Base-by-base conservation (phyloP, 495 filamentous ascomycete species). In the Aspergillus kassunensis region DNA sequence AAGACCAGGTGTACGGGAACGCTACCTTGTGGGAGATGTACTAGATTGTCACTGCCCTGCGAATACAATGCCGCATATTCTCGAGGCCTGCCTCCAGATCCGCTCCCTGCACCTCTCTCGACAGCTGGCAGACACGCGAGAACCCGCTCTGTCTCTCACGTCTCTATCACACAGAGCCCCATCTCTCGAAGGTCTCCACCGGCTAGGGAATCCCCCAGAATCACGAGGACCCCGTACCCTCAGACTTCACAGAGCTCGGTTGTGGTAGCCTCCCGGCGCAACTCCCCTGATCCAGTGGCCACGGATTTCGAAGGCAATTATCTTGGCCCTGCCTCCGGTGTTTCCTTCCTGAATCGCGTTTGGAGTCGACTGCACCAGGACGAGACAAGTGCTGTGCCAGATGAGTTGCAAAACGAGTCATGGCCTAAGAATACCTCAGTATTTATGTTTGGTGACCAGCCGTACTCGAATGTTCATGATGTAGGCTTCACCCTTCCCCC, bases 241-340 rank as follows among this genome's bases (percentile, higher is more conserved):
- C 59, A 53, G 35, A 6, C 44, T 12, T 29, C 37, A 2, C 56
- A 41, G 23, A 29, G 23, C 13, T 48, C 54, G n/a, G n/a, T n/a
- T 6, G 54, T 55, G 25, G 55, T 54, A 7, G 30, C 55, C 13
- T 64, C 65, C 6, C 48, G 54, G 11, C 72, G 70, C 2, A 68
- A 67, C 30, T 75, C 74, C 3, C 74, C 74, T 0, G 74, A 75
- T 55, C 70, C 70, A 2, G 71, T 68, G 1, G 70, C 64, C 1
- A 75, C 71, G 10, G 74, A 77, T 27, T 67, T 75, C 25, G 71
- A 77, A 41, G 74, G 74, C 9, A 74, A 77, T 31, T 75, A 75
- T 30, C 56, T 75, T 6, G 74, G 73, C 2, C 74, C 74, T 23
- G 60, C 74, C 1, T 77, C 74, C 0, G 71, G 72, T 0, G 59